Evolutionary conservation across 306 rosid species (phyloP), one percentile per base, ranked within the genome.

Genomic region (Ammopiptanthus mongolicus): DNA sequence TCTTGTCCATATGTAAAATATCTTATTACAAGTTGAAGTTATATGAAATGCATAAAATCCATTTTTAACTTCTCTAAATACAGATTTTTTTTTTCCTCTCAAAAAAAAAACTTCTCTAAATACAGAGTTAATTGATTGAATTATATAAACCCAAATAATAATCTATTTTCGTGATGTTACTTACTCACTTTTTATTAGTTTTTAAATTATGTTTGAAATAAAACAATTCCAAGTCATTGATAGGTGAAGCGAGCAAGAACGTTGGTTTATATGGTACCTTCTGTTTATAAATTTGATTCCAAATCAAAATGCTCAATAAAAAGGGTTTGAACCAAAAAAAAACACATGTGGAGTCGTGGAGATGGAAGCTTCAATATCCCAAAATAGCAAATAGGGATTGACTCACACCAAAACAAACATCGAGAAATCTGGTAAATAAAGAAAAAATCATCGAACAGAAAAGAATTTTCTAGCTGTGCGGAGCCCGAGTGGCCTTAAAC

Each of bases 401-500:
- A 2, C n/a, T 41, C 47, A 9, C 25, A 50, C 55, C 8, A 48
- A 50, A 5, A 48, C 18, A 17, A 7, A 9, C 2, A 41, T 41
- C 14, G 46, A 10, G 47, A 10, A 41, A 41, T 41, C 47, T 41
- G n/a, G 4, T 41, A 41, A 41, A 41, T 10, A 41, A 18, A 9
- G 5, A 36, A 33, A 17, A 17, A 28, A 8, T 41, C 11, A 18
- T 61, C 1, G 17, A 68, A 34, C 47, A 39, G 14, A 31, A 10
- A 15, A 64, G 17, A 17, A 13, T 48, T 12, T 23, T 0, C 17
- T 64, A 22, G 39, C 58, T 31, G 21, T 12, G 75, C 29, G 18
- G 18, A 34, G 60, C 71, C 29, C 25, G 18, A 34, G 60, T 75
- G 59, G 8, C 34, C 50, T 31, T 58, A 70, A 76, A 81, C 88